Base-by-base conservation (phyloP, 176 grass and related monocot species). In the Thinopyrum elongatum region DNA sequence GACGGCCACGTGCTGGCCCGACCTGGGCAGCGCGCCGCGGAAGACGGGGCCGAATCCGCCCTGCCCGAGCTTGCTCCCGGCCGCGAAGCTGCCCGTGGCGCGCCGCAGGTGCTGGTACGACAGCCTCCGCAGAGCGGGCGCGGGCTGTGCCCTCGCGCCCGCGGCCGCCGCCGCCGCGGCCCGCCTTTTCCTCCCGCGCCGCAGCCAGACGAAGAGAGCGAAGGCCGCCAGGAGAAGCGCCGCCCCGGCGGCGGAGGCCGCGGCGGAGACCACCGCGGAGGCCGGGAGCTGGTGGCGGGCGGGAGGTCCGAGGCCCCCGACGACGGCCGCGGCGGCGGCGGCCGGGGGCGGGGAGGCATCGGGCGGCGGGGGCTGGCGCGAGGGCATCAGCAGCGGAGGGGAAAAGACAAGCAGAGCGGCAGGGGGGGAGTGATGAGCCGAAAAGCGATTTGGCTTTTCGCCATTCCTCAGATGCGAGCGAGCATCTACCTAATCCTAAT, bases 21-120 rank as follows among this genome's bases (percentile, higher is more conserved):
- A 87, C 51, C 63, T 63, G 12, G 93, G 86, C 53, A 98, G 93
- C 57, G 85, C 44, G 78, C 91, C 96, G 55, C 96, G 93, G 86
- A 89, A 98, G 12, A 98, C 96, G 9, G 96, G 90, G 1, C 93
- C 96, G 82, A 98, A 98, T 3, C 96, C 96, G 14, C 96, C 93
- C 85, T 98, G 96, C 67, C 96, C 96, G 34, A 98, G 90, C 83
- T 92, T 92, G 86, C 77, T 93, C 80, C 23, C 83, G 58, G 86
- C 88, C 63, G 90, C 75, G 86, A 98, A 95, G n/a, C 81, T 77
- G 22, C 77, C 89, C 42, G 97, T 99, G 38, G 97, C 97, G 31
- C 94, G 90, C 59, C 97, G 90, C 90, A 99, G 97, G 49, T 90
- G 92, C 14, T 95, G 65, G 86, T 90, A 91, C 36, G 92, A 84